Conservation (phyloP, 2,329 filamentous ascomycete species). For the Botrytis deweyae region DNA sequence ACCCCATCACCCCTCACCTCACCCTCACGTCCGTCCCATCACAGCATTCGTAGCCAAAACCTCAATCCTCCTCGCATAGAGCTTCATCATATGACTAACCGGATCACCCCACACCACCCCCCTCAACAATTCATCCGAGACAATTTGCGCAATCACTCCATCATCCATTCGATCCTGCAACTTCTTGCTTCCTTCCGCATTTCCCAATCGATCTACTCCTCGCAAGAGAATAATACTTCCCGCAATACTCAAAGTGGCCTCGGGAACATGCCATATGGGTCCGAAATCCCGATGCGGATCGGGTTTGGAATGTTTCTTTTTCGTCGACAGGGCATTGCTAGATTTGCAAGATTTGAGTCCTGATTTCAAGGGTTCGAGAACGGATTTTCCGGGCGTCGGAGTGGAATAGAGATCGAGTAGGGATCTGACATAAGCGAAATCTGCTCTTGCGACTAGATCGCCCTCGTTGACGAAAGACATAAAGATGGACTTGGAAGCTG, state of each 20-base stretch:
- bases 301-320: constrained; percentile 31
- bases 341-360: constrained; percentile 26
- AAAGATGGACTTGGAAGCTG: constrained; percentile 68
- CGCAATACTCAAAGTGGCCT: constrained; percentile 66
- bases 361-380: constrained; percentile 24
- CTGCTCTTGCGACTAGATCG: constrained; percentile 75
- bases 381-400: constrained; percentile 42
- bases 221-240: constrained; percentile 68
- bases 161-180: constrained; percentile 53
- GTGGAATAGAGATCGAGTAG: constrained; percentile 69
- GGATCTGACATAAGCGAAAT: constrained; percentile 71
- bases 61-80: constrained; percentile 74
- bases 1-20: too few relatives aligned
- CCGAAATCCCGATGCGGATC: constrained; percentile 32
- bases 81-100: constrained; percentile 73
- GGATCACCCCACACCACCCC: constrained; percentile 79
- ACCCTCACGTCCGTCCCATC: constrained; percentile 41
- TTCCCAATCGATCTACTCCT: constrained; percentile 45
- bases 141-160: constrained; percentile 66
- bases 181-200: constrained; percentile 43
- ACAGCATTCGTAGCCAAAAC: constrained; percentile 68
- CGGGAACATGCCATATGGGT: constrained; percentile 64
- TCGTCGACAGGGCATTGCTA: constrained; percentile 29
- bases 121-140: constrained; percentile 66
- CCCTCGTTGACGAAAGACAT: constrained; percentile 82